Base-by-base conservation (phyloP, 2,329 filamentous ascomycete species). In the Zarea fungicola region DNA sequence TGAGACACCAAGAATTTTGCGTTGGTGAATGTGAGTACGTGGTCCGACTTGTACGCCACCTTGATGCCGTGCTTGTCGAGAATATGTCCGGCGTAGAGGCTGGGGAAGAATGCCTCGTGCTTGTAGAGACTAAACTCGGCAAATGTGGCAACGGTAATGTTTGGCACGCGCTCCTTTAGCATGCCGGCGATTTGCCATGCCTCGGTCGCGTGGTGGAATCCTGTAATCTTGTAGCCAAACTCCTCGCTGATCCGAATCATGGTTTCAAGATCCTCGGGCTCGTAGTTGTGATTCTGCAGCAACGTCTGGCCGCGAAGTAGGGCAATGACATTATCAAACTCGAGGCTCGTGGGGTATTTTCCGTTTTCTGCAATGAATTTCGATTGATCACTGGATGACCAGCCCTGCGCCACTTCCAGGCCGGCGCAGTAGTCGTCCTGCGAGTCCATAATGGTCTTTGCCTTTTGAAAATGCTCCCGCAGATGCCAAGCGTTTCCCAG, bases 201-300 rank as follows among this genome's bases (percentile, higher is more conserved):
- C 39, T 62, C 57, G 29, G 67, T 56, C 2, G 67, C 68, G 53
- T 72, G 69, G 46, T 72, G 69, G 48, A 71, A 71, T 6, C 67
- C 69, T 39, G 64, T 57, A 19, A 72, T 63, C 9, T 61, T 58
- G 51, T 68, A 70, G 1, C 66, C 67, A 56, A 72, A 73, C 53
- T 72, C 70, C 19, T 67, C 61, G 29, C 63, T 68, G 52, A 72
- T 65, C 7, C 60, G 61, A 11, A 73, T 58, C 64, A 73, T 70
- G 35, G 69, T 67, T 48, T 71, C 66, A 26, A 74, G 57, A 49
- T 73, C 71, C 42, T 72, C 63, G 1, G 67, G 60, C 46, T 71
- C 64, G 48, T 74, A 74, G 57, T 70, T 72, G 58, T 74, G 71
- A 36, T 71, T 63, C 47, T 74, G 70, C 50, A 73, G 59, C 14